Evolutionary conservation across 148 eudicot species (phyloP).

Genomic region (Pouteria glomerata): DNA sequence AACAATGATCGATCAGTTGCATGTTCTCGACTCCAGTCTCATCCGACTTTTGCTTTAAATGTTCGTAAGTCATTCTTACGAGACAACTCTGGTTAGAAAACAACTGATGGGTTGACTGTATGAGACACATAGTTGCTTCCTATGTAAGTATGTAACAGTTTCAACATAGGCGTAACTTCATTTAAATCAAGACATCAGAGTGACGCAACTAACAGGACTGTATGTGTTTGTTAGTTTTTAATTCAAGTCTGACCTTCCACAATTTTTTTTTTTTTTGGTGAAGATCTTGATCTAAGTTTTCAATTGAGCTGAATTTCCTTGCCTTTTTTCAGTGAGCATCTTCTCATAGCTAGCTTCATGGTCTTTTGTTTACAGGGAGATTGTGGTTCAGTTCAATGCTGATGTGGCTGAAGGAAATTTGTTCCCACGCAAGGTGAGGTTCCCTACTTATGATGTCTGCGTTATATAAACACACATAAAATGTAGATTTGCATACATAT

Average conservation of each 20-base stretch:
- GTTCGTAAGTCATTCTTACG: too few species aligned
- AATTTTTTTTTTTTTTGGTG: not conserved
- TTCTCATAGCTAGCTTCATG: not conserved
- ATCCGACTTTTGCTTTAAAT: not conserved
- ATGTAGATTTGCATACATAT: too few species aligned
- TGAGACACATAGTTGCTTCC: not conserved
- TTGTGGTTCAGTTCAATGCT: slow-evolving; percentile 84
- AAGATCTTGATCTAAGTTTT: not conserved
- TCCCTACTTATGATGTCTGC: not conserved
- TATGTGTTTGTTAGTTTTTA: not conserved
- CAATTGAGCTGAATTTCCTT: not conserved
- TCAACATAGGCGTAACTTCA: not conserved
- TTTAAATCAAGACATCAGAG: not conserved
- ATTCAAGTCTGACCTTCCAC: not conserved
- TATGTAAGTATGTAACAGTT: not conserved
- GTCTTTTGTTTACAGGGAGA: slow-evolving; percentile 46
- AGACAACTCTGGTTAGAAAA: not conserved
- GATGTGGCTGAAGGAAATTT: slow-evolving; percentile 96
- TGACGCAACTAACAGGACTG: not conserved
- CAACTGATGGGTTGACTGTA: not conserved
- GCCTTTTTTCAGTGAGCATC: not conserved
- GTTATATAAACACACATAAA: not conserved
- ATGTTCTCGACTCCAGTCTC: not conserved
- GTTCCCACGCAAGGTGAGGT: slow-evolving; percentile 92
- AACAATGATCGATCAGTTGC: not conserved